A percentile compares a stretch with the other conserved stretches of the same genome.
Conservation (phyloP, 1,139 yeast genomes). For the Lipomyces yarrowii region DNA sequence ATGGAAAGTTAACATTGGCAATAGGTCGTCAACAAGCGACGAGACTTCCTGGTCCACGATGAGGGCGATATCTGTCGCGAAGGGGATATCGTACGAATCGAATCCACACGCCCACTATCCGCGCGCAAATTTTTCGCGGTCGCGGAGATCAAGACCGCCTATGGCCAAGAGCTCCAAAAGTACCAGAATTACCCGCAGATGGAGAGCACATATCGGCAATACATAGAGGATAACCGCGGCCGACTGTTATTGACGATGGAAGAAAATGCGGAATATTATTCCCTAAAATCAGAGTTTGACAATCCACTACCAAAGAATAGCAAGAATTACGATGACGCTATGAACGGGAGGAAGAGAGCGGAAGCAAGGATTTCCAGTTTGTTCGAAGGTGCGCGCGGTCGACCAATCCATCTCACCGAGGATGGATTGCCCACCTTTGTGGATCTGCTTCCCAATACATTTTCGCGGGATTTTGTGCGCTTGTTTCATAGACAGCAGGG, state of each 20-base stretch:
- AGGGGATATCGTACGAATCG: slow-evolving; percentile 94
- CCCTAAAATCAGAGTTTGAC: not conserved
- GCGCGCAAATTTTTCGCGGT: slow-evolving; percentile 87
- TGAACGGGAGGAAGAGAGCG: not conserved
- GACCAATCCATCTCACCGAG: not conserved
- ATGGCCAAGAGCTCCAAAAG: slow-evolving; percentile 13
- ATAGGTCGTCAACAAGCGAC: slow-evolving; percentile 51
- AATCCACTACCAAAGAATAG: not conserved
- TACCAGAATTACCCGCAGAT: slow-evolving; percentile 11
- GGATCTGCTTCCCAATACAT: not conserved
- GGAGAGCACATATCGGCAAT: slow-evolving; percentile 13
- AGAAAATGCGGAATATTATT: not conserved
- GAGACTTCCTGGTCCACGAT: slow-evolving; percentile 89
- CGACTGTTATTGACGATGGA: not conserved
- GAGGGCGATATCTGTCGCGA: slow-evolving; percentile 89
- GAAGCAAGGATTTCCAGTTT: not conserved
- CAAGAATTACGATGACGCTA: not conserved
- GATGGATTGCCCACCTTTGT: not conserved
- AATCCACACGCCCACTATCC: slow-evolving; percentile 76
- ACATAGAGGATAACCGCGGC: slow-evolving; percentile 1
- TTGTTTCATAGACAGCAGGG: not conserved
- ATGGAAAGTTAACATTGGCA: not conserved
- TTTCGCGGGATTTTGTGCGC: not conserved
- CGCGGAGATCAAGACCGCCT: slow-evolving; percentile 75
- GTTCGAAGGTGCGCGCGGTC: not conserved